Percentiles rank a stretch among this genome's conserved stretches.
Conservation (phyloP, 805 yeast species). For the Yarrowia sp. region DNA sequence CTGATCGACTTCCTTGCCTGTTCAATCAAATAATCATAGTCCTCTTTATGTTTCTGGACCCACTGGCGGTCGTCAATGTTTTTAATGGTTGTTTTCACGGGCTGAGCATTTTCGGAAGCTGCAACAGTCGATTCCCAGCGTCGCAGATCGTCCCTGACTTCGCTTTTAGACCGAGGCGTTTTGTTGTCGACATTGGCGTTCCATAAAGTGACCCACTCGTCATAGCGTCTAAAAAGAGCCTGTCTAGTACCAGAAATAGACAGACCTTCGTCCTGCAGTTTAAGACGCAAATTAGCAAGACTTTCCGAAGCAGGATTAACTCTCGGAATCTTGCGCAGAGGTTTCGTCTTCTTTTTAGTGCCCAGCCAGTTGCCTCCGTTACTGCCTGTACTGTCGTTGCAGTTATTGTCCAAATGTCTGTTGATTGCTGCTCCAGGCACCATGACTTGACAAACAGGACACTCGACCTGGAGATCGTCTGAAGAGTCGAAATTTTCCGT, state of each 20-base stretch:
- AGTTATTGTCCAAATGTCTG: constrained; percentile 18
- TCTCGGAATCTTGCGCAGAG: constrained; percentile 58
- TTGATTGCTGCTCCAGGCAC: not conserved
- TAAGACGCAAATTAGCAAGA: constrained; percentile 46
- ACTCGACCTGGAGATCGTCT: constrained; percentile 17
- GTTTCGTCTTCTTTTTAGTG: constrained; percentile 45
- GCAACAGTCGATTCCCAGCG: constrained; percentile 59
- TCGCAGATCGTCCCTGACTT: constrained; percentile 52
- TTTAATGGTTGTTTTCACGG: constrained; percentile 29
- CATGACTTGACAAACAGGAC: constrained; percentile 18
- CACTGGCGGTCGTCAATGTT: constrained; percentile 32
- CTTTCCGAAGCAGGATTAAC: constrained; percentile 45
- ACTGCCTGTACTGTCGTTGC: not conserved
- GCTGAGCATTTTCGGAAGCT: constrained; percentile 32
- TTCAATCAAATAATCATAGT: constrained; percentile 32
- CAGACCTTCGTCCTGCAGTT: constrained; percentile 52
- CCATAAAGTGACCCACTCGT: constrained; percentile 71
- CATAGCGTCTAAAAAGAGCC: constrained; percentile 66
- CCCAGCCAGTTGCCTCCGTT: constrained; percentile 26
- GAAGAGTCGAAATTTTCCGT: not conserved
- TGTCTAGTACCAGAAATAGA: constrained; percentile 60
- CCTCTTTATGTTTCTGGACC: constrained; percentile 30
- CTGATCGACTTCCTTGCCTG: constrained; percentile 28
- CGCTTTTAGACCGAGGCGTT: constrained; percentile 56
- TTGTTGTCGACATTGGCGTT: constrained; percentile 77